Base-by-base conservation (phyloP, 2,329 filamentous ascomycete genomes). In the Neurospora crassa region DNA sequence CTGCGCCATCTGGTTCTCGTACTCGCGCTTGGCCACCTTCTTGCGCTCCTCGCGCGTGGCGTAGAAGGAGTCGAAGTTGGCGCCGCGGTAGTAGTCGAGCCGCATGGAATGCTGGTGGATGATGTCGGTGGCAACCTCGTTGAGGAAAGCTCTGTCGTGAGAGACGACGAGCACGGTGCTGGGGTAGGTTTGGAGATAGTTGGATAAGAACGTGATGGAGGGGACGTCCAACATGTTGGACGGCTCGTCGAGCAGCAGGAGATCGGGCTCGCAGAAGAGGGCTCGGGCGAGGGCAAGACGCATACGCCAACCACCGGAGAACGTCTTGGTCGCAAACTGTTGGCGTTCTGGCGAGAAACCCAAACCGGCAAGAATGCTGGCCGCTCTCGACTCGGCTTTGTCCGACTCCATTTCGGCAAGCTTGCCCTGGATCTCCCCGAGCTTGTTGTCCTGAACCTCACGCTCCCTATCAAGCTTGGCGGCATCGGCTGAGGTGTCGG, bases 191-290 rank as follows among this genome's bases (percentile, higher is more conserved):
- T 97, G 94, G 10, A 99, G 91, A 79, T 99, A 99, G 78, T 94
- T 95, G 68, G 95, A 92, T 80, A 99, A 88, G 88, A 98, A 99
- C 71, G 96, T 96, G 79, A 99, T 98, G 34, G 96, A 98, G n/a
- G 96, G 96, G 71, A 99, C 96, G 83, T 98, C 96, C 93, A 99
- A 94, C 95, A 98, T 98, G 90, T 98, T 98, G 71, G 95, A 98
- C 83, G 96, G 96, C 89, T 99, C 96, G 85, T 99, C 96, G 76
- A 99, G 93, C 80, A 99, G 87, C 72, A 99, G 84, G 69, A 99
- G 85, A 82, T 99, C 96, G 63, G 96, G 96, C 81, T 99, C 96
- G 84, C 96, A 99, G 85, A 99, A 99, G 43, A 99, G 88, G 16
- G 96, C 96, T 87, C 96, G 87, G 14, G 96, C 96, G 74, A 99